phyloP scores from a whole-genome alignment of 805 yeast genomes.

The Saccharomycopsis sp. region DNA sequence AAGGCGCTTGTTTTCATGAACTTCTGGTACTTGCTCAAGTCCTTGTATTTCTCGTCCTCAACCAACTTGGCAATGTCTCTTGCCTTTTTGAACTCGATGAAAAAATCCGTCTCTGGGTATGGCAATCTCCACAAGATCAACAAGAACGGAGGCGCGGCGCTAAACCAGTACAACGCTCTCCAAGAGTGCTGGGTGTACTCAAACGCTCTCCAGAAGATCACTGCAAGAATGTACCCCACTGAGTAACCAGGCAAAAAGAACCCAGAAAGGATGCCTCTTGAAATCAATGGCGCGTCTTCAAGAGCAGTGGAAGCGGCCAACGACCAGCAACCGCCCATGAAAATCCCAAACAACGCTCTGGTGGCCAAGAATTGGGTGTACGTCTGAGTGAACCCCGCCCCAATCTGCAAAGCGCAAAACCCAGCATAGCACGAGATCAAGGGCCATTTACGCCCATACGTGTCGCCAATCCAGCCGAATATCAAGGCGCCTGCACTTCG shows the following conservation, averaged over 20 bases:
- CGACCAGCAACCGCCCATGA: slow-evolving; percentile 51
- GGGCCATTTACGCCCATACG: slow-evolving; percentile 62
- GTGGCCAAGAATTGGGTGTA: slow-evolving; percentile 50
- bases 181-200: slow-evolving; percentile 45
- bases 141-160: slow-evolving; percentile 46
- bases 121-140: slow-evolving; percentile 34
- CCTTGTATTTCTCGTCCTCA: slow-evolving; percentile 20
- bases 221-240: slow-evolving; percentile 57
- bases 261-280: slow-evolving; percentile 55
- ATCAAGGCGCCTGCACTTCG: slow-evolving; percentile 62
- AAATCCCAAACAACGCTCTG: slow-evolving; percentile 55
- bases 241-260: slow-evolving; percentile 77
- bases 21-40: slow-evolving; percentile 25
- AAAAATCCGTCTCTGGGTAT: slow-evolving; percentile 47
- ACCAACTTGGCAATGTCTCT: slow-evolving; percentile 11
- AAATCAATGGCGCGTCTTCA: slow-evolving; percentile 43
- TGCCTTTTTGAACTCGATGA: slow-evolving; percentile 32
- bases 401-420: slow-evolving; percentile 51
- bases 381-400: slow-evolving; percentile 56
- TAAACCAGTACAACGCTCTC: slow-evolving; percentile 63
- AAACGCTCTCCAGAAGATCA: slow-evolving; percentile 55
- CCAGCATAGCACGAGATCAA: slow-evolving; percentile 34
- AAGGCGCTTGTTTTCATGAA: slow-evolving; percentile 3
- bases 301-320: slow-evolving; percentile 45
- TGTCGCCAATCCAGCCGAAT: slow-evolving; percentile 55